A percentile compares a stretch with the other conserved stretches of the same genome.
phyloP scores from a whole-genome alignment of 352 stramenopile species.

The Globisporangium canariense region DNA sequence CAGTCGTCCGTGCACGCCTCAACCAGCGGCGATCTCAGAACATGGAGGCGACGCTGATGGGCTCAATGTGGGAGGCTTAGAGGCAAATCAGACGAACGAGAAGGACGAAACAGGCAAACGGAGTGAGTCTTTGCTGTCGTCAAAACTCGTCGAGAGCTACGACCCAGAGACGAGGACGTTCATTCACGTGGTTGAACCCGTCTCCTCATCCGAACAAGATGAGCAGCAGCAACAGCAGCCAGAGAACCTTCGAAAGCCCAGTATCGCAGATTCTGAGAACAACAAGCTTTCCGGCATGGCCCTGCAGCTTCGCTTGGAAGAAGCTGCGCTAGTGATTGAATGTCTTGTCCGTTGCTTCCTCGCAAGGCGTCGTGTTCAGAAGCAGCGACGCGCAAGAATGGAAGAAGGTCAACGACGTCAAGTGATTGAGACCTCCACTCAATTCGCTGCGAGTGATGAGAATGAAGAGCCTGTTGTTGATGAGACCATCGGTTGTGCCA shows the following conservation, averaged over 20 bases:
- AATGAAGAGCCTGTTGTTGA: neutral
- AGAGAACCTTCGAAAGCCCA: neutral
- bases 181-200: slow-evolving; percentile 4
- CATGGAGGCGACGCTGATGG: neutral
- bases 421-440: neutral
- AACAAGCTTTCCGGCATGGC: neutral
- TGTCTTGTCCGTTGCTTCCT: slow-evolving; percentile 21
- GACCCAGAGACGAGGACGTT: slow-evolving; percentile 11
- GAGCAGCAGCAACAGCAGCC: neutral
- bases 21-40: neutral
- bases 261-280: neutral
- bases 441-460: neutral
- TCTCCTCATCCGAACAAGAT: neutral
- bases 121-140: too few species aligned
- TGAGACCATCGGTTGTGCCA: neutral
- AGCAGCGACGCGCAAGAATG: slow-evolving; percentile 17
- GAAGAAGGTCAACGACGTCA: neutral
- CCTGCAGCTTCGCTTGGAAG: slow-evolving; percentile 15
- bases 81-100: neutral
- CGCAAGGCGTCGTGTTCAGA: slow-evolving; percentile 22
- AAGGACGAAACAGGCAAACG: neutral
- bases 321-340: slow-evolving; percentile 14
- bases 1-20: neutral
- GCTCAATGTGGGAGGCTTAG: neutral
- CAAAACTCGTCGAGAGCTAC: slow-evolving; percentile 14